Conservation (phyloP, 140 eudicot genomes). For the Ambrosia hybrid region DNA sequence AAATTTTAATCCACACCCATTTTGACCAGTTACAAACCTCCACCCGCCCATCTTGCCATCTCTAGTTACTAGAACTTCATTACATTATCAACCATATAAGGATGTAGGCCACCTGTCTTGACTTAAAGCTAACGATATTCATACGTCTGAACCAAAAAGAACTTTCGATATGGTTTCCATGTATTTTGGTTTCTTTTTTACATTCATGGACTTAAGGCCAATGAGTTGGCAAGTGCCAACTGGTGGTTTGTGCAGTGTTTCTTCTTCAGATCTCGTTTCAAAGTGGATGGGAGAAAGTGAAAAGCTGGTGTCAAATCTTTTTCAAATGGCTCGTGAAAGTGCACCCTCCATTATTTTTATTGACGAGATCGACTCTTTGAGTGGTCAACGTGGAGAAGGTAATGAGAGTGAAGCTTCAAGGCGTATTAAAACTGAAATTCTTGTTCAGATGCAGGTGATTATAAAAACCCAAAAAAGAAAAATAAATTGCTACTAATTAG, state of each 20-base stretch:
- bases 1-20: background rate
- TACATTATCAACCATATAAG: background rate
- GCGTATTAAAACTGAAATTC: slow-evolving; percentile 96
- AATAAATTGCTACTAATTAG: background rate
- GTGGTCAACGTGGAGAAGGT: slow-evolving; percentile 99
- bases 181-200: slow-evolving; percentile 7
- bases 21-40: background rate
- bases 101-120: background rate
- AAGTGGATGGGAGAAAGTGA: slow-evolving; percentile 99
- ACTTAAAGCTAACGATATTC: background rate
- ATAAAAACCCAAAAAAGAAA: background rate
- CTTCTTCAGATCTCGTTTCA: slow-evolving; percentile 96
- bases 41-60: background rate
- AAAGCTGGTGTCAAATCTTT: slow-evolving; percentile 91
- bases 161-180: background rate
- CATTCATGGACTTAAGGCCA: slow-evolving; percentile 44
- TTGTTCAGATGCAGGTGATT: slow-evolving; percentile 98
- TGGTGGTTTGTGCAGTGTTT: slow-evolving; percentile 70
- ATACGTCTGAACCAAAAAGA: background rate
- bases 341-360: slow-evolving; percentile 91
- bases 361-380: slow-evolving; percentile 93
- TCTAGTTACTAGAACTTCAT: background rate
- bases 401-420: slow-evolving; percentile 99
- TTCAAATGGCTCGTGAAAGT: slow-evolving; percentile 98
- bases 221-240: slow-evolving; percentile 89